A percentile compares a stretch with the other conserved stretches of the same genome.
Conservation (phyloP, 768 basidiomycete genomes). For the Porpolomopsis calyptriformis region DNA sequence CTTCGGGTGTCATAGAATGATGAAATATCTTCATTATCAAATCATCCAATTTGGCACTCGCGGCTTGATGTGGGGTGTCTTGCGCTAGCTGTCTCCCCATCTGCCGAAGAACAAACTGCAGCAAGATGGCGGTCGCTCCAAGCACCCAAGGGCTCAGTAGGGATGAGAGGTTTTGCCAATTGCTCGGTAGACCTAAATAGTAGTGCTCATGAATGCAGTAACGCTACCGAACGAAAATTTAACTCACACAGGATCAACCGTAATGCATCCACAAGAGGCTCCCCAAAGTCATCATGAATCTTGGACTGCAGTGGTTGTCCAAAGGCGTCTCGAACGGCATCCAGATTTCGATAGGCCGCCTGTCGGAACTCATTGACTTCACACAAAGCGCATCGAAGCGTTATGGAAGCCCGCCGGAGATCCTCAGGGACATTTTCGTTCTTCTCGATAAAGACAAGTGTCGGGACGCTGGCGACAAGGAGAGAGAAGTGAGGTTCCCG, state of each 20-base stretch:
- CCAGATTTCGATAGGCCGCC: constrained; percentile 66
- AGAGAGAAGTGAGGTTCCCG: constrained; percentile 52
- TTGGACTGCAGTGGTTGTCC: constrained; percentile 48
- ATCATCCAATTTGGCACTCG: constrained; percentile 54
- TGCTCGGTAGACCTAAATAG: constrained; percentile 32
- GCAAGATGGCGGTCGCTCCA: constrained; percentile 68
- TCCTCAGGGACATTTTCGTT: constrained; percentile 40
- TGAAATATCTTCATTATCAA: constrained; percentile 59
- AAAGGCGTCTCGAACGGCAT: constrained; percentile 58
- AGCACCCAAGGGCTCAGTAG: constrained; percentile 78
- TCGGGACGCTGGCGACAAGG: constrained; percentile 55
- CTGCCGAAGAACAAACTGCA: constrained; percentile 67
- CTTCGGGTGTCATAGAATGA: constrained; percentile 64
- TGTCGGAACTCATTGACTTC: constrained; percentile 59
- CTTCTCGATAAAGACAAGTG: constrained; percentile 61
- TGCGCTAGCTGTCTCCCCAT: constrained; percentile 57
- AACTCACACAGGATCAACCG: constrained; percentile 57
- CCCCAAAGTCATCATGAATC: constrained; percentile 41
- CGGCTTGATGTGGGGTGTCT: constrained; percentile 41
- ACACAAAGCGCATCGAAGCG: constrained; percentile 50
- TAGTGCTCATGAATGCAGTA: background rate
- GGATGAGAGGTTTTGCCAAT: constrained; percentile 52
- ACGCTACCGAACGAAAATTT: constrained; percentile 33
- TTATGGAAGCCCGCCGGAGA: constrained; percentile 37
- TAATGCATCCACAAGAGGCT: constrained; percentile 56